Evolutionary conservation across 306 rosid species (phyloP).

Genomic region (Cyclanthera cordifolia): DNA sequence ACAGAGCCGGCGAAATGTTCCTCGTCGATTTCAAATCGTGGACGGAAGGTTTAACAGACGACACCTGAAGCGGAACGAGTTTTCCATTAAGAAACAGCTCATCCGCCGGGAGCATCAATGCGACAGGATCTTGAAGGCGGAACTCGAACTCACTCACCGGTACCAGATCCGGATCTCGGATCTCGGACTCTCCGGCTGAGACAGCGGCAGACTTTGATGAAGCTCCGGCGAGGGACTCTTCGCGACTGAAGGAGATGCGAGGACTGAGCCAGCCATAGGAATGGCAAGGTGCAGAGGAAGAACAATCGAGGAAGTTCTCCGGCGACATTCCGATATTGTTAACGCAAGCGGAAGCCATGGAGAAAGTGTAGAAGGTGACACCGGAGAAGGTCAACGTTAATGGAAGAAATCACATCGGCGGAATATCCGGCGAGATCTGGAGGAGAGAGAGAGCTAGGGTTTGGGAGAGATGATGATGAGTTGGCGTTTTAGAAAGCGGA

Average conservation of each 20-base stretch:
- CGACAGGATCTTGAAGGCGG: constrained; percentile 58
- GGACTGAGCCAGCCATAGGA: constrained; percentile 60
- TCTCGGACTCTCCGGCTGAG: background rate
- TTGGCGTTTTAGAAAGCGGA: background rate
- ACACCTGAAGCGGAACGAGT: constrained; percentile 60
- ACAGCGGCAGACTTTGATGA: background rate
- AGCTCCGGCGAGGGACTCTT: constrained; percentile 14
- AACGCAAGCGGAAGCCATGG: constrained; percentile 90
- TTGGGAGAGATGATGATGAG: constrained; percentile 1
- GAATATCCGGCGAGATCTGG: constrained; percentile 14
- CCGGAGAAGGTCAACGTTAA: constrained; percentile 3
- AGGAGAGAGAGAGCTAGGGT: constrained; percentile 5
- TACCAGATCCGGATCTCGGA: constrained; percentile 49
- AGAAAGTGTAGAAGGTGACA: background rate
- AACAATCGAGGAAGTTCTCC: constrained; percentile 48
- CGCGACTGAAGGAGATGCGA: constrained; percentile 41
- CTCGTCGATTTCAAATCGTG: constrained; percentile 10
- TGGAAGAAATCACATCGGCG: background rate
- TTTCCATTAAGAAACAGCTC: constrained; percentile 83
- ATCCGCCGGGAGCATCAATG: constrained; percentile 87
- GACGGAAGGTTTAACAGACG: constrained; percentile 25
- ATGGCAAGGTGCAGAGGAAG: constrained; percentile 31
- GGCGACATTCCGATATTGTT: constrained; percentile 65
- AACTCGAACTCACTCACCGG: constrained; percentile 61
- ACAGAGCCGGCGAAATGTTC: constrained; percentile 13